Conservation (phyloP, 495 filamentous ascomycete species). For the Penicillium paradoxum region DNA sequence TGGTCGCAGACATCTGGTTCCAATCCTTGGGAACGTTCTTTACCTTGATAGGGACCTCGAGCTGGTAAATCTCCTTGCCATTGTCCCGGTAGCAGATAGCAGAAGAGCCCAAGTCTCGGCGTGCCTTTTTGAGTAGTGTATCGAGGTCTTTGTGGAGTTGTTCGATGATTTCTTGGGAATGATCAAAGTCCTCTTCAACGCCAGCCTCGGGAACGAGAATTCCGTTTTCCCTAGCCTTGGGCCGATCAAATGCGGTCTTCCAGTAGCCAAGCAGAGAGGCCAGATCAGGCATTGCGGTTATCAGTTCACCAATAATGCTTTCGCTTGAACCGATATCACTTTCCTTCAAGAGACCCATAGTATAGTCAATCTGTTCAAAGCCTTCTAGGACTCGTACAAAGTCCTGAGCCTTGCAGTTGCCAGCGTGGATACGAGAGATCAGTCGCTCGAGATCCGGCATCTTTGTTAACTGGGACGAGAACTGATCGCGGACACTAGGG, state of each 20-base stretch:
- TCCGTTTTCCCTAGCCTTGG: conserved; percentile 68
- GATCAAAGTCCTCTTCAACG: conserved; percentile 89
- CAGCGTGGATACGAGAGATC: conserved; percentile 92
- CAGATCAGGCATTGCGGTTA: conserved; percentile 80
- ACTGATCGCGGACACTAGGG: conserved; percentile 67
- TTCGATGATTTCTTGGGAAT: conserved; percentile 71
- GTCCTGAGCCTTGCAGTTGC: conserved; percentile 78
- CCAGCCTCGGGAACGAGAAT: conserved; percentile 82
- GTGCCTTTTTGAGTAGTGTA: conserved; percentile 61
- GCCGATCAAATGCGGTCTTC: conserved; percentile 89
- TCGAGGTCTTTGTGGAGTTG: conserved; percentile 68
- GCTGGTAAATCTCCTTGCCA: conserved; percentile 95
- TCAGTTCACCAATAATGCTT: conserved; percentile 78
- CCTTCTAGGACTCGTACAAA: conserved; percentile 94
- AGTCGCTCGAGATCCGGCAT: conserved; percentile 93
- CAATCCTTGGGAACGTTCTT: conserved; percentile 79
- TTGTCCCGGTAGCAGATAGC: conserved; percentile 82
- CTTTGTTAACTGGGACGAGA: conserved; percentile 77
- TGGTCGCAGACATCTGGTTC: conserved; percentile 94
- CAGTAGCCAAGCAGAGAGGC: conserved; percentile 68
- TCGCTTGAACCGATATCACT: conserved; percentile 51
- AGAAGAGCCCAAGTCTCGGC: conserved; percentile 58
- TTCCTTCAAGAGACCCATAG: conserved; percentile 68
- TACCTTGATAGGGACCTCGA: conserved; percentile 82
- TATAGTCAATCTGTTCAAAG: conserved; percentile 95